Evolutionary conservation across 176 grass and related monocot species (phyloP).

Genomic region (Oropetium thomaeum): DNA sequence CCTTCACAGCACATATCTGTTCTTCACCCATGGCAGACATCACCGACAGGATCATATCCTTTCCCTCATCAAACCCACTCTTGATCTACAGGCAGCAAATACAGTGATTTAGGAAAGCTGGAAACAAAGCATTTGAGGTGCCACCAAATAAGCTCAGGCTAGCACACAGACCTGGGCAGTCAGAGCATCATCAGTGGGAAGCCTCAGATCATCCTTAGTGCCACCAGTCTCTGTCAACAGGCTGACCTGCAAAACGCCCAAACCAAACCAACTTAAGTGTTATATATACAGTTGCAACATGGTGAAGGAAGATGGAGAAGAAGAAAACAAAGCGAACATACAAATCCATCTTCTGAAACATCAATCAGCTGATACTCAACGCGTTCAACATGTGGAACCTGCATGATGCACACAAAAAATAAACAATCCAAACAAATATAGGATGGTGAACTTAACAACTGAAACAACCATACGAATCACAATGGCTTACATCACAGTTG

Average conservation of each 20-base stretch:
- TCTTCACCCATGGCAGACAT: conserved; percentile 65
- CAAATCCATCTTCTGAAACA: conserved; percentile 58
- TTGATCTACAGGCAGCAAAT: conserved; percentile 26
- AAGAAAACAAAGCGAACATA: not conserved
- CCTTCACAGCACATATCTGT: conserved; percentile 55
- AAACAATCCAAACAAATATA: not conserved
- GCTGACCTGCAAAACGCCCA: conserved; percentile 39
- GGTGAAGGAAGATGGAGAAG: not conserved
- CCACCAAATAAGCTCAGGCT: not conserved
- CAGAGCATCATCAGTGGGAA: conserved; percentile 48
- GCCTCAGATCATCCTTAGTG: conserved; percentile 58
- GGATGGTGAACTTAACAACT: not conserved
- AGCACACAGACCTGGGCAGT: conserved; percentile 20
- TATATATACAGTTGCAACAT: not conserved
- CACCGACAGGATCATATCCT: conserved; percentile 58
- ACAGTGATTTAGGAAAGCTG: not conserved
- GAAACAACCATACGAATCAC: not conserved
- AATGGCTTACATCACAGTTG: conserved; percentile 49
- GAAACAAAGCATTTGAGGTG: not conserved
- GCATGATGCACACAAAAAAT: not conserved
- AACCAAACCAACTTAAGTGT: not conserved
- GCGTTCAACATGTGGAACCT: conserved; percentile 45
- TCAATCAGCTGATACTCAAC: conserved; percentile 60
- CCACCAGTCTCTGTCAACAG: conserved; percentile 45
- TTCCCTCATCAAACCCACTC: conserved; percentile 48